These are phyloP conservation scores for Wallacemonas rigidus DNA, from an alignment of 208 protist genomes.

Conservation along the genomic window DNA sequence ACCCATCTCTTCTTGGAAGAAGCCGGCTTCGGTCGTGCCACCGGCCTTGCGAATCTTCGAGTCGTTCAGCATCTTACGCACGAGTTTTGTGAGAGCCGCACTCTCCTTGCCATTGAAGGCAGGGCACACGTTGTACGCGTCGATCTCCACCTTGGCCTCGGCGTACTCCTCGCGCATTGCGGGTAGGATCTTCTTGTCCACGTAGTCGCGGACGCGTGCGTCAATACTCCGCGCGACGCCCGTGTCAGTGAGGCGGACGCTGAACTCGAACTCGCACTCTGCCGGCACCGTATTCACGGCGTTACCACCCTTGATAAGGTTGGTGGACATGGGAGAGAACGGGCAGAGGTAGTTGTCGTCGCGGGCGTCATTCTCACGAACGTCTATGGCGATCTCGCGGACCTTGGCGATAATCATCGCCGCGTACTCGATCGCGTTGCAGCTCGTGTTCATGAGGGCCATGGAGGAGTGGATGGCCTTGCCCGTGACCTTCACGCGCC, in stretches of 20 bases:
- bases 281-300: constrained; percentile 61
- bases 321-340: constrained; percentile 32
- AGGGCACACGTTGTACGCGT: constrained; percentile 16
- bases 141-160: constrained; percentile 34
- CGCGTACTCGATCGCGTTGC: constrained; percentile 42
- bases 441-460: constrained; percentile 42
- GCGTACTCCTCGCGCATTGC: constrained; percentile 48
- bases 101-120: constrained; percentile 15
- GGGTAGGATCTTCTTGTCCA: constrained; percentile 34
- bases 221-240: constrained; percentile 30
- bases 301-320: constrained; percentile 44
- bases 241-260: constrained; percentile 36
- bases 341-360: constrained; percentile 29
- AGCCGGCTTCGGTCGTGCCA: constrained; percentile 23
- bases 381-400: constrained; percentile 26
- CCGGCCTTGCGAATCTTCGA: constrained; percentile 15
- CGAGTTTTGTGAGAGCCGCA: constrained; percentile 15
- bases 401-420: constrained; percentile 49
- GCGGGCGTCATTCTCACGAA: constrained; percentile 24
- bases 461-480: constrained; percentile 57
- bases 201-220: constrained; percentile 31
- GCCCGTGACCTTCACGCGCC: constrained; percentile 36
- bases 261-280: constrained; percentile 45
- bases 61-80: constrained; percentile 25
- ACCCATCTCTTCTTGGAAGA: constrained; percentile 24